Base-by-base conservation (phyloP, 208 protist species). In the Trypanosoma theileri region DNA sequence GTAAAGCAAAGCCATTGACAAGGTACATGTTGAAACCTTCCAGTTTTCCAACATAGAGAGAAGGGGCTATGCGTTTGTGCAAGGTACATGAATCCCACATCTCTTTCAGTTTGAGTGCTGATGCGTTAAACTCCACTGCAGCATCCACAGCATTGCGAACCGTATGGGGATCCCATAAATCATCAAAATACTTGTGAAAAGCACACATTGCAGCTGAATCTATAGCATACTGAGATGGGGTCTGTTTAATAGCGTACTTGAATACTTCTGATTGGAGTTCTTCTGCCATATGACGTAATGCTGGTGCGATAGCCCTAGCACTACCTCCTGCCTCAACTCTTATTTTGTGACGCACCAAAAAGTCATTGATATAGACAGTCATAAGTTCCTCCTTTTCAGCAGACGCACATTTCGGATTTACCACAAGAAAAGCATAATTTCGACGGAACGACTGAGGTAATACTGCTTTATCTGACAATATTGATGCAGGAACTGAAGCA, bases 1-100 rank as follows among this genome's bases (percentile, higher is more conserved):
- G 57, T 41, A 84, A 53, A 31, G 74, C 71, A 61, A 84, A 88
- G 21, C 85, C 85, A 56, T 91, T 91, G 53, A 88, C 71, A 48
- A 88, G 28, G 45, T 75, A 86, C 7, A 78, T 7, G 54, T 71
- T 60, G 35, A 1, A 19, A 11, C 67, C 57, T 26, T 50, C 59
- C 59, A 88, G 73, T 52, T 81, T 76, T 17, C 73, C 83, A 62
- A 88, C 62, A 61, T 73, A 85, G 35, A 79, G 55, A 52, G 57
- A 71, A 4, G 65, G 60, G 12, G 72, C 77, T 52, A 88, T 66
- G 11, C 77, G 64, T 48, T 59, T 71, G 19, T 57, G 53, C 14
- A 51, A 31, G 0, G 10, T 59, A 66, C 79, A 85, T 14, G 13
- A 40, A 45, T 77, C 57, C 80, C 83, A 88, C 54, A 71, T 45